Evolutionary conservation across 768 basidiomycete species (phyloP).

Genomic region (Leccinum sublutescens): DNA sequence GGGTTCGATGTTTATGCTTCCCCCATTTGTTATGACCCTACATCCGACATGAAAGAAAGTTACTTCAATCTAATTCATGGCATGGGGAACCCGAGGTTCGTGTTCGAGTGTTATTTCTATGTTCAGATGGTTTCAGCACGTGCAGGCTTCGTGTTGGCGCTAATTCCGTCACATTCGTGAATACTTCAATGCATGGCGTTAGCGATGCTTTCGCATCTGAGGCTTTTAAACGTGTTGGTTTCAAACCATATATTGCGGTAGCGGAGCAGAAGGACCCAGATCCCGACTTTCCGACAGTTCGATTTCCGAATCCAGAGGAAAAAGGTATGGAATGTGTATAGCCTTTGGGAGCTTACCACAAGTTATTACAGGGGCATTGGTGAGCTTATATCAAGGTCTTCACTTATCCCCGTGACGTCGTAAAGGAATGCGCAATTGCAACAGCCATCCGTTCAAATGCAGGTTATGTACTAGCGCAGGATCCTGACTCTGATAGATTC

Average conservation of each 20-base stretch:
- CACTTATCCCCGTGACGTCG: conserved; percentile 1
- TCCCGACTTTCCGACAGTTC: conserved; percentile 83
- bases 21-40: conserved; percentile 51
- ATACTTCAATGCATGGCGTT: conserved; percentile 92
- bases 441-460: conserved; percentile 56
- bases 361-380: conserved; percentile 45
- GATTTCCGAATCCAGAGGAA: conserved; percentile 89
- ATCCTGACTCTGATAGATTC: conserved; percentile 86
- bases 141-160: conserved; percentile 10
- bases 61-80: conserved; percentile 50
- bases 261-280: conserved; percentile 68
- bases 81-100: conserved; percentile 21
- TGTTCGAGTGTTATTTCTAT: not conserved
- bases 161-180: conserved; percentile 59
- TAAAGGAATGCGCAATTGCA: conserved; percentile 68
- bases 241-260: conserved; percentile 60
- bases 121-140: not conserved
- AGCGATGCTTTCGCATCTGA: conserved; percentile 60
- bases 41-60: conserved; percentile 52
- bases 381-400: conserved; percentile 24
- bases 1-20: conserved; percentile 37
- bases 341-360: conserved; percentile 3
- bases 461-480: conserved; percentile 78
- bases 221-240: conserved; percentile 60
- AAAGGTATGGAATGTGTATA: conserved; percentile 49